A percentile compares a stretch with the other conserved stretches of the same genome.
Conservation (phyloP, 345 rosid genomes). For the Diplotaxis tenuifolia region DNA sequence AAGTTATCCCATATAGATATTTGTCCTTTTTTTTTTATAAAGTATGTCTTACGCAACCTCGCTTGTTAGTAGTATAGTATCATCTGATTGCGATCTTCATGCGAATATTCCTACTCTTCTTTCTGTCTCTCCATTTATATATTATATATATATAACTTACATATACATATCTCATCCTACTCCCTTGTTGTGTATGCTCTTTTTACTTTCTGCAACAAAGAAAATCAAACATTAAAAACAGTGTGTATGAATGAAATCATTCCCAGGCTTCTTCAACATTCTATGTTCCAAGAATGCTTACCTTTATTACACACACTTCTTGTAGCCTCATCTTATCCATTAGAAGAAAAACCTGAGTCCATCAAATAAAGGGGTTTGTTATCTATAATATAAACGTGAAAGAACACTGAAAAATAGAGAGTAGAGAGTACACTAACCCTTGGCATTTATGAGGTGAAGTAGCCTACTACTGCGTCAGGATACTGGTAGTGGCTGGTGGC, state of each 20-base stretch:
- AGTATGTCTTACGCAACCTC: constrained; percentile 22
- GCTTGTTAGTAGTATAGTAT: constrained; percentile 39
- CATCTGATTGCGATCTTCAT: constrained; percentile 34
- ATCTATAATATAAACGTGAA: constrained; percentile 2
- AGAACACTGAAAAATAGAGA: constrained; percentile 10
- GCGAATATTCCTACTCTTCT: constrained; percentile 9
- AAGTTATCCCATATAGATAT: background rate
- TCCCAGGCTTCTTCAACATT: background rate
- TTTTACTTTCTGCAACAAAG: constrained; percentile 58
- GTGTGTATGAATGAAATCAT: background rate
- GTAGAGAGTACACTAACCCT: constrained; percentile 27
- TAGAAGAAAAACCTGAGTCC: constrained; percentile 24
- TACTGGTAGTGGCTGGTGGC: constrained; percentile 29
- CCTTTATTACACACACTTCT: constrained; percentile 36
- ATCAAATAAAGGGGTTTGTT: background rate
- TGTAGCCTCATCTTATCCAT: constrained; percentile 39
- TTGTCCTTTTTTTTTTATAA: background rate
- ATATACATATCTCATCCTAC: constrained; percentile 55
- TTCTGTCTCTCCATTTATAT: constrained; percentile 29
- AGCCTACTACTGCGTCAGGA: constrained; percentile 39
- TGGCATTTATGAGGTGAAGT: constrained; percentile 37
- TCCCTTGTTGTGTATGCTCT: constrained; percentile 53
- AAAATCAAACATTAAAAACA: background rate
- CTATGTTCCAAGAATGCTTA: background rate
- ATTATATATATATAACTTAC: constrained; percentile 40